phyloP scores from a whole-genome alignment of 176 grass and related monocot species.

The Olyra latifolia region DNA sequence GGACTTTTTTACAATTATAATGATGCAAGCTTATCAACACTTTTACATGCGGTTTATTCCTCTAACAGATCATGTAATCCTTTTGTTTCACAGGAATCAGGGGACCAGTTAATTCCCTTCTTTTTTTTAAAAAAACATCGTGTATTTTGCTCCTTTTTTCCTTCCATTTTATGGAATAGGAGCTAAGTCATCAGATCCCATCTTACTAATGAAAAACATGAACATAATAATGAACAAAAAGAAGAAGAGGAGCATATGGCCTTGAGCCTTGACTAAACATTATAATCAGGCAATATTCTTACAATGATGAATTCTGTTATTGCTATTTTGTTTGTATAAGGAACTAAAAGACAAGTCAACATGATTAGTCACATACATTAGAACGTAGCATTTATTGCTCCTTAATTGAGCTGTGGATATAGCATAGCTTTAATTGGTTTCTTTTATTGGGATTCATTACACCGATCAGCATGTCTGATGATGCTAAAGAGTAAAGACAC shows the following conservation, averaged over 20 bases:
- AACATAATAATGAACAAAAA: neutral
- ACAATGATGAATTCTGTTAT: neutral
- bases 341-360: neutral
- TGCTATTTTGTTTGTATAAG: constrained; percentile 18
- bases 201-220: neutral
- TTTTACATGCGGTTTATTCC: neutral
- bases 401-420: neutral
- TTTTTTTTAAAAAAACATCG: neutral
- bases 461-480: constrained; percentile 11
- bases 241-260: neutral
- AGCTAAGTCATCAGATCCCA: neutral
- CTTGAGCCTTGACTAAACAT: neutral
- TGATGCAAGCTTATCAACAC: neutral
- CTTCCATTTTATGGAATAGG: neutral
- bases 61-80: neutral
- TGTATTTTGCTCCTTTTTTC: neutral
- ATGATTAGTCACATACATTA: neutral
- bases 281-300: neutral
- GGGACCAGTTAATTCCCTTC: neutral
- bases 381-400: neutral
- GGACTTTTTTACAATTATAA: neutral
- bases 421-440: neutral
- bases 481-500: neutral
- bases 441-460: neutral
- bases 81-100: neutral